Evolutionary conservation across 139 green algal genomes (phyloP), one percentile per base, ranked within the genome.

Genomic region (Chlamydomonas sp.): DNA sequence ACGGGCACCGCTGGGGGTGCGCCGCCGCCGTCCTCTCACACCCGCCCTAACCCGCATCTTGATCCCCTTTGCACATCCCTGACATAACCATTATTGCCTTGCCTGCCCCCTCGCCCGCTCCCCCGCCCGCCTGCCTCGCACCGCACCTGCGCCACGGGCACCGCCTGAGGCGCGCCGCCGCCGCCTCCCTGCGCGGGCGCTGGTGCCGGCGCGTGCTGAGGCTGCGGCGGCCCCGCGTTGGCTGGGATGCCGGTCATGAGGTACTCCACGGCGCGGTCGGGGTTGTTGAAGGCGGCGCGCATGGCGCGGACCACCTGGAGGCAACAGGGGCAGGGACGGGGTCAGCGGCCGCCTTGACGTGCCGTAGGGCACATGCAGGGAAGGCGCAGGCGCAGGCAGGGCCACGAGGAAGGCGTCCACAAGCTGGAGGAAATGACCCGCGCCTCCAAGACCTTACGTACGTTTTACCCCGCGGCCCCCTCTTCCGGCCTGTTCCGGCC

Each of bases 221-320:
- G 89, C 68, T 68, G 89, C 77, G 31, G 87, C 66, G 79, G 80
- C 71, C 14, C 73, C 3, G 63, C 88, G 79, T 77, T 79, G 75
- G 66, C 90, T 58, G 74, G 90, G 81, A 99, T 99, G 84, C 96
- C 96, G 14, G 91, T 98, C 94, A 98, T 99, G 12, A 99, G 93
- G 90, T 99, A 99, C 94, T 99, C 98, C n/a, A 99, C 98, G 16
- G 98, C 98, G 9, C 98, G 92, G 71, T 99, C 98, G 15, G 98
- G 97, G 95, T 99, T 99, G 95, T 99, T 99, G 95, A 98, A 99
- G 12, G 98, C 98, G 4, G 98, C 98, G 3, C 96, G 94, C 95
- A 99, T 96, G 0, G 98, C 98, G 5, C 92, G 90, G 67, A 95
- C 78, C 10, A 98, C 95, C 77, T 98, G 86, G 1, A 31, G 68